phyloP scores from a whole-genome alignment of 164 flowering plant genomes.

The Nymphaea thermarum region DNA sequence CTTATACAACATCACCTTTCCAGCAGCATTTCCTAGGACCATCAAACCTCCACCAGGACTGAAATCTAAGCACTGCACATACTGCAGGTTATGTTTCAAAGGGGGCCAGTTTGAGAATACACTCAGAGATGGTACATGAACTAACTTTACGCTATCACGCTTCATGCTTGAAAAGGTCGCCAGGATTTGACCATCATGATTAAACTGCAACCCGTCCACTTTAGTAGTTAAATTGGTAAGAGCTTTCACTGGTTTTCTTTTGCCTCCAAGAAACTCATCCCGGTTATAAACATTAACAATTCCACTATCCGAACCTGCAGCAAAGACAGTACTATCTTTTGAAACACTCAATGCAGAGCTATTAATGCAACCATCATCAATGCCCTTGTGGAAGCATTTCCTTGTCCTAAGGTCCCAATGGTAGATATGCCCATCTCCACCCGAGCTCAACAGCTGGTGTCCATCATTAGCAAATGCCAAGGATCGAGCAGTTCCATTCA shows the following conservation, averaged over 20 bases:
- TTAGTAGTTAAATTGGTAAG: slow-evolving; percentile 65
- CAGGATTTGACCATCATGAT: slow-evolving; percentile 65
- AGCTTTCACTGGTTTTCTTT: slow-evolving; percentile 66
- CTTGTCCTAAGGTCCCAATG: slow-evolving; percentile 90
- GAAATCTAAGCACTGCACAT: slow-evolving; percentile 73
- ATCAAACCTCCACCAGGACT: slow-evolving; percentile 96
- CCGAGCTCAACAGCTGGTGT: slow-evolving; percentile 57
- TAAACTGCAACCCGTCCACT: slow-evolving; percentile 66
- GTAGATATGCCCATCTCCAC: slow-evolving; percentile 89
- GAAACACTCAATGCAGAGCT: slow-evolving; percentile 67
- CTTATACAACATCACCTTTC: slow-evolving; percentile 70
- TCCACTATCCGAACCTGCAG: slow-evolving; percentile 85
- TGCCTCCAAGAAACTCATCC: slow-evolving; percentile 78
- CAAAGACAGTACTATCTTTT: slow-evolving; percentile 54
- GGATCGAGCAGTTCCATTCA: slow-evolving; percentile 84
- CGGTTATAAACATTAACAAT: slow-evolving; percentile 76
- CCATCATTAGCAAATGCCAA: slow-evolving; percentile 73
- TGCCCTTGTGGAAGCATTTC: slow-evolving; percentile 64
- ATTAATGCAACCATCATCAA: slow-evolving; percentile 73
- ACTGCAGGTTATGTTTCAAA: slow-evolving; percentile 23
- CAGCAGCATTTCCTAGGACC: slow-evolving; percentile 86
- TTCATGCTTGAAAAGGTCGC: slow-evolving; percentile 67
- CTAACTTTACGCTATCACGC: slow-evolving; percentile 63
- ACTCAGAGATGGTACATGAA: slow-evolving; percentile 70
- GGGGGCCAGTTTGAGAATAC: slow-evolving; percentile 93